Evolutionary conservation across 169 alveolate genomes (phyloP).

Genomic region (Eimeria acervulina): DNA sequence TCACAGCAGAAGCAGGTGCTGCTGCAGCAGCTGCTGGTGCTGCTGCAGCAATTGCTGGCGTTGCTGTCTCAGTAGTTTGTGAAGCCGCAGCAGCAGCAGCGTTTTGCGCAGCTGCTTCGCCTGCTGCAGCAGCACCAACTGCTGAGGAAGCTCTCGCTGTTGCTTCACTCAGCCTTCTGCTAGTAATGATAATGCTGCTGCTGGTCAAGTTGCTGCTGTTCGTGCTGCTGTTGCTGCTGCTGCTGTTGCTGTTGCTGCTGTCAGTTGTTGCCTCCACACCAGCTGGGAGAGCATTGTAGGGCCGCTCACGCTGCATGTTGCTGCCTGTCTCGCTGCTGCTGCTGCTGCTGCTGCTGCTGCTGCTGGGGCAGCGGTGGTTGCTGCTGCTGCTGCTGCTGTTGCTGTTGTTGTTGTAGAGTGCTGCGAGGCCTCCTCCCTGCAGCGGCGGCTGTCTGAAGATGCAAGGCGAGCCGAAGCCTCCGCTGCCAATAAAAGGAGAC

Average conservation of each 20-base stretch:
- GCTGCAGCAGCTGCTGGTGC: conserved; percentile 8
- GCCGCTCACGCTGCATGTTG: too few species aligned
- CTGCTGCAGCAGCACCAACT: not conserved
- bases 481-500: not conserved
- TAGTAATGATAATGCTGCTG: not conserved
- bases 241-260: not conserved
- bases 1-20: not conserved
- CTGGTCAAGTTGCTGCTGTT: not conserved
- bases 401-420: conserved; percentile 19
- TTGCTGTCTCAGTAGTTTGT: not conserved
- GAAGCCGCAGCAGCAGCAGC: not conserved
- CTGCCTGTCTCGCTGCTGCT: too few species aligned
- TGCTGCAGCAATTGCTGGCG: not conserved
- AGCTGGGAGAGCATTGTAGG: not conserved
- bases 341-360: too few species aligned
- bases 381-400: conserved; percentile 36
- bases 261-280: not conserved
- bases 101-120: not conserved
- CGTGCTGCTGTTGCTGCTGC: not conserved
- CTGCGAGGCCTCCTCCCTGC: not conserved
- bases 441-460: not conserved
- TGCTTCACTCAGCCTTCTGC: not conserved
- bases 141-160: not conserved
- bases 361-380: not conserved
- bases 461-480: not conserved